Base-by-base conservation (phyloP, 371 early-diverging fungal species). In the Gilbertella persicaria region DNA sequence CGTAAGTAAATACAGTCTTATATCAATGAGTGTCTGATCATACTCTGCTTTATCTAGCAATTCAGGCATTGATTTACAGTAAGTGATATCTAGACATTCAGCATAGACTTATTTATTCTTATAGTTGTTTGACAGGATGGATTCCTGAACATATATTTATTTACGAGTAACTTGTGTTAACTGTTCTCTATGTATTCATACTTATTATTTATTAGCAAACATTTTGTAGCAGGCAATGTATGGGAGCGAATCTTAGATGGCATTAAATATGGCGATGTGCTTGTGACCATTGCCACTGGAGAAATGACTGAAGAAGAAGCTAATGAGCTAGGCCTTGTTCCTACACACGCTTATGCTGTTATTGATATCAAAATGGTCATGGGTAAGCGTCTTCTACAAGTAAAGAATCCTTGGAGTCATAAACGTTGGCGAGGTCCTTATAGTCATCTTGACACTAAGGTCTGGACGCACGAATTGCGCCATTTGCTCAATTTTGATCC, bases 321-420 rank as follows among this genome's bases (percentile, higher is more conserved):
- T 1, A 78, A 76, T 9, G 64, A 66, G 9, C 62, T 89, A 7
- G 94, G 95, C 7, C 73, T 95, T 26, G 92, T 93, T 5, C 86
- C 92, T 0, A 88, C 89, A 5, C 96, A 95, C 55, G 92, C 94
- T 0, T 95, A 95, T 64, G 94, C 96, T 2, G 91, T 95, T 9
- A 76, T 95, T 38, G 84, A 75, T 41, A 69, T 75, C 41, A 70
- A 73, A 41, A 45, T 53, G 28, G 59, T 64, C 3, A 17, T 42
- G 16, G 67, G 66, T 5, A 64, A 65, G 19, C 63, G 74, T 0
- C 63, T 74, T 16, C 43, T 85, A 35, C 76, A 87, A 73, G 81
- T 91, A 28, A 93, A 93, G 64, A 95, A 95, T 55, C 96, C 96
- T 2, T 95, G 96, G 96, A 91, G 91, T 60, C 88, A 88, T 48